phyloP scores from a whole-genome alignment of 352 stramenopile species.

The Phytophthora tubulina region DNA sequence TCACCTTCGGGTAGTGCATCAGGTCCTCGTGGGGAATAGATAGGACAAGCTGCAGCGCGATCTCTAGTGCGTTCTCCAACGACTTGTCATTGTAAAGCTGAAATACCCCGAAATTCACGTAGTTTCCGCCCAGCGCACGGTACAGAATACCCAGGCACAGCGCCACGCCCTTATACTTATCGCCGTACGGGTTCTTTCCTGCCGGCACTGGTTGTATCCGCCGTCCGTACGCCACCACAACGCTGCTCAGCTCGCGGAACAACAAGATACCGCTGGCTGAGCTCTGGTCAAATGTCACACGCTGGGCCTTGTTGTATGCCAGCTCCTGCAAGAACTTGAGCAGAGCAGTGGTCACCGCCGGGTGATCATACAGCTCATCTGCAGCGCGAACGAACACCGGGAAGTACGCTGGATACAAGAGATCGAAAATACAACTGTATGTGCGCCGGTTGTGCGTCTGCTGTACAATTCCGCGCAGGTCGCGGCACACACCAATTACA shows the following conservation, averaged over 20 bases:
- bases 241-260: slow-evolving; percentile 96
- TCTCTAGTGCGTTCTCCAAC: slow-evolving; percentile 95
- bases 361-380: slow-evolving; percentile 95
- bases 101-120: slow-evolving; percentile 99
- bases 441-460: slow-evolving; percentile 97
- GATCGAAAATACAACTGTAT: slow-evolving; percentile 98
- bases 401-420: slow-evolving; percentile 97
- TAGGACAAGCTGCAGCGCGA: slow-evolving; percentile 95
- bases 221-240: slow-evolving; percentile 96
- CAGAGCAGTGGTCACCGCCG: slow-evolving; percentile 95
- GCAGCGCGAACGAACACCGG: slow-evolving; percentile 95
- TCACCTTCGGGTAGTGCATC: slow-evolving; percentile 98
- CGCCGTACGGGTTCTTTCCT: slow-evolving; percentile 93
- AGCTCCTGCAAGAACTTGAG: slow-evolving; percentile 98
- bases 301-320: slow-evolving; percentile 95
- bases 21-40: slow-evolving; percentile 97
- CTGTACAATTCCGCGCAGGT: slow-evolving; percentile 96
- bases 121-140: slow-evolving; percentile 93
- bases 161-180: slow-evolving; percentile 98
- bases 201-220: slow-evolving; percentile 87
- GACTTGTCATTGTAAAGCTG: slow-evolving; percentile 98
- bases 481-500: slow-evolving; percentile 96
- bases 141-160: slow-evolving; percentile 94
- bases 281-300: slow-evolving; percentile 98
- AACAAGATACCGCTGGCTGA: slow-evolving; percentile 98